Evolutionary conservation across 2,329 filamentous ascomycete genomes (phyloP).

Genomic region (Epichloe elymi): DNA sequence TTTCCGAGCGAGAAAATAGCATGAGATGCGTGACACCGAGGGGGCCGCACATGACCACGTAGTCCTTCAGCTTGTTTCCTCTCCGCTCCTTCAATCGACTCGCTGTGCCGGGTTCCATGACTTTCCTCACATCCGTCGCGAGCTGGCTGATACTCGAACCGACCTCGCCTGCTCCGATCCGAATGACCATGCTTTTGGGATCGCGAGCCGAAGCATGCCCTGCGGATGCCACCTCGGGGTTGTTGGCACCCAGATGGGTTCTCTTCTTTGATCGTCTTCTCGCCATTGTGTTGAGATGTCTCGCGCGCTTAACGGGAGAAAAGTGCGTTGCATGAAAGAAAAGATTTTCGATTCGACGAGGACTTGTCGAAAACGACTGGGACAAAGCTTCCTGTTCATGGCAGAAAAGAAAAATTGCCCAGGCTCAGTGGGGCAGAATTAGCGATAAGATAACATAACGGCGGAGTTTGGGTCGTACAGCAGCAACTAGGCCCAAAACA

Average conservation of each 20-base stretch:
- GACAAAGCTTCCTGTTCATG: not conserved
- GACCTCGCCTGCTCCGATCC: conserved; percentile 87
- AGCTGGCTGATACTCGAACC: conserved; percentile 84
- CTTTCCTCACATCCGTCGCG: conserved; percentile 75
- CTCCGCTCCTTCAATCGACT: conserved; percentile 78
- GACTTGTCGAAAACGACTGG: not conserved
- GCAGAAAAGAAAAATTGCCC: conserved; percentile 14
- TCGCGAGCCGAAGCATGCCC: conserved; percentile 52
- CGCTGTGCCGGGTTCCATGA: conserved; percentile 95
- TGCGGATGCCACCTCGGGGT: conserved; percentile 41
- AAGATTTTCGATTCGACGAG: not conserved
- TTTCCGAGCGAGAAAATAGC: conserved; percentile 80
- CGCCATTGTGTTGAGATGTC: conserved; percentile 46
- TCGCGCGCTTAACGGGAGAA: too few species aligned
- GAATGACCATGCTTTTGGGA: conserved; percentile 97
- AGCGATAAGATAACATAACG: conserved; percentile 15
- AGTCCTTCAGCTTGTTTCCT: conserved; percentile 81
- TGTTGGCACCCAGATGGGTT: conserved; percentile 61
- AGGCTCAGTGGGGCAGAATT: conserved; percentile 13
- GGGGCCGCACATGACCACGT: conserved; percentile 88
- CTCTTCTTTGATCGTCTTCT: conserved; percentile 75
- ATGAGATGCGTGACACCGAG: conserved; percentile 86
- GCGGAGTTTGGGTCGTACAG: too few species aligned
- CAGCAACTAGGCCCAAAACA: too few species aligned
- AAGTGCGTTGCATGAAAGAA: not conserved